Evolutionary conservation across 176 grass and related monocot genomes (phyloP), one percentile per base, ranked within the genome.

Genomic region (Rhynchospora breviuscula): DNA sequence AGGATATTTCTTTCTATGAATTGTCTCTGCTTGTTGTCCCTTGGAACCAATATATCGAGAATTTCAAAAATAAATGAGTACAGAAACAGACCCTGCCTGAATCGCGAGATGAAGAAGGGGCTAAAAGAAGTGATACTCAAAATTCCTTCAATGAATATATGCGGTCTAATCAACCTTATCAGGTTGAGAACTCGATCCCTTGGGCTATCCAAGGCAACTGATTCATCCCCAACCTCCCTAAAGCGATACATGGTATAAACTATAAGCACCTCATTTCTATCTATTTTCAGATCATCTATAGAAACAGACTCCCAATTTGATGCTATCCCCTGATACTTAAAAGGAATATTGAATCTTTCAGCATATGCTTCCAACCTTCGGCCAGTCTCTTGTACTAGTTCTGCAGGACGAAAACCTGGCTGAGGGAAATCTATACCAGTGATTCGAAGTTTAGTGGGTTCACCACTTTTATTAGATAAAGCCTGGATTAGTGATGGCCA

Each of bases 401-500:
- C 72, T 59, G 86, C 45, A 46, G 89, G 89, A 15, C 85, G 87
- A 21, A 94, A 91, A 70, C 89, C 92, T 62, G 83, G 61, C 60
- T 73, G 82, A 12, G 87, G 85, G 7, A 85, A 7, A 52, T 94
- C 92, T 58, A 94, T 78, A 63, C 87, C 92, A 35, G 92, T 94
- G 7, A 94, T 89, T 11, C 87, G 73, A 74, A 94, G 84, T 85
- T 72, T 89, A 40, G 80, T 85, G 11, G 87, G 82, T 70, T 13
- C 9, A 1, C 80, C 82, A 59, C 66, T 31, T 84, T 87, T 82
- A 21, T 73, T 84, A 22, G 83, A 69, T 0, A 94, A 86, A 19
- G 84, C 72, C 58, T 91, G 79, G 63, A 94, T 85, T 10, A 94
- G 79, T n/a, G 86, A 88, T 49, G 89, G 89, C 89, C 92, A 94